Conservation (phyloP, 2,329 filamentous ascomycete species). For the Botryotinia globosa region DNA sequence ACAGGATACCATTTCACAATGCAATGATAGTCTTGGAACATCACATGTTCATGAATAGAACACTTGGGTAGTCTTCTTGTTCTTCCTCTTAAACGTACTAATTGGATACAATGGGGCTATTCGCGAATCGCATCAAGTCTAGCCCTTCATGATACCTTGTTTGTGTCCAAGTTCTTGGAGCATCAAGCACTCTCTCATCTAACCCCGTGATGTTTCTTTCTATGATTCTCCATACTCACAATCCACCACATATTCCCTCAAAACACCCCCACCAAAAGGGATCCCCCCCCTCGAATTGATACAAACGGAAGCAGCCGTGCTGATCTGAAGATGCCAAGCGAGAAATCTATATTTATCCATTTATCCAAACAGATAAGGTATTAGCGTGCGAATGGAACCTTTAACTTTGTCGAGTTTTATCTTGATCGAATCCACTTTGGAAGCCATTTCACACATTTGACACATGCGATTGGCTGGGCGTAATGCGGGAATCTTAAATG, state of each 20-base stretch:
- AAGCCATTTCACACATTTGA: neutral
- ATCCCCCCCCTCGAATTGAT: neutral
- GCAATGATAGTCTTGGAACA: neutral
- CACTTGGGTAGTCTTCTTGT: neutral
- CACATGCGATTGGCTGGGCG: neutral
- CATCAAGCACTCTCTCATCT: neutral
- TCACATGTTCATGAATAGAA: neutral
- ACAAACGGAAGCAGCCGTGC: neutral
- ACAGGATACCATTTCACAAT: constrained; percentile 15
- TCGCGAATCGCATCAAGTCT: neutral
- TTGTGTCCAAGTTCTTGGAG: neutral
- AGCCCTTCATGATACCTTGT: neutral
- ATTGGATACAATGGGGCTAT: neutral
- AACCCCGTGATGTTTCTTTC: neutral
- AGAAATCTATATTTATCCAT: neutral
- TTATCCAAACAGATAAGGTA: constrained; percentile 11
- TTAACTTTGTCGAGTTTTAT: neutral
- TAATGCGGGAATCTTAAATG: neutral
- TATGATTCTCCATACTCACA: neutral
- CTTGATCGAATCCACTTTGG: neutral
- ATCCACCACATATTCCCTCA: neutral
- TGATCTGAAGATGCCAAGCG: constrained; percentile 6
- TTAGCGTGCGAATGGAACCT: neutral
- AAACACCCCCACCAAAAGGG: neutral
- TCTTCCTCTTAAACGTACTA: neutral